Evolutionary conservation across 2,329 filamentous ascomycete genomes (phyloP).

Genomic region (Colletotrichum simmondsii): DNA sequence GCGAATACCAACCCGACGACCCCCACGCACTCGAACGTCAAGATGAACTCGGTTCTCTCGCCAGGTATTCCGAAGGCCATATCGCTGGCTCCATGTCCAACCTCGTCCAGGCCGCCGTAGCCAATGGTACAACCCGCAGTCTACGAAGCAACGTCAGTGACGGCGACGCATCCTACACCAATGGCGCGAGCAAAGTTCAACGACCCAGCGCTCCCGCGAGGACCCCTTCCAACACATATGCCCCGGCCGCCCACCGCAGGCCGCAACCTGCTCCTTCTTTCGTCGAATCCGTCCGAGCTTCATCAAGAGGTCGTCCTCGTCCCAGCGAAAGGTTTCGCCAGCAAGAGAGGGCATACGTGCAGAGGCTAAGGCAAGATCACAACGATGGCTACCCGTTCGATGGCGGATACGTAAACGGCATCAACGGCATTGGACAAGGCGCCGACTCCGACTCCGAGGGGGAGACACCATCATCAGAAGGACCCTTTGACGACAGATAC

Average conservation of each 20-base stretch:
- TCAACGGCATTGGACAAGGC: conserved; percentile 56
- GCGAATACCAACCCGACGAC: conserved; percentile 56
- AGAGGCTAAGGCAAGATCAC: conserved; percentile 86
- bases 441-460: conserved; percentile 88
- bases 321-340: conserved; percentile 70
- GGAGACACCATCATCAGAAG: conserved; percentile 87
- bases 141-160: conserved; percentile 39
- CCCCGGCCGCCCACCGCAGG: conserved; percentile 71
- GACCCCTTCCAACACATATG: conserved; percentile 84
- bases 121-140: conserved; percentile 29
- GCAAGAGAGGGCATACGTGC: conserved; percentile 95
- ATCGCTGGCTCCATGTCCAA: conserved; percentile 56
- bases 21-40: conserved; percentile 59
- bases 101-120: conserved; percentile 38
- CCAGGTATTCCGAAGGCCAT: conserved; percentile 55
- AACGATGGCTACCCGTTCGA: conserved; percentile 51
- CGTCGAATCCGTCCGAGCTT: conserved; percentile 58
- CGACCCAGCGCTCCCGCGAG: conserved; percentile 76
- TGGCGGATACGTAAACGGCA: conserved; percentile 68
- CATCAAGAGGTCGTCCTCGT: conserved; percentile 62
- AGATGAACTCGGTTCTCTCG: conserved; percentile 58
- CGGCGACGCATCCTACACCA: conserved; percentile 36
- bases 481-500: conserved; percentile 85
- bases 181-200: conserved; percentile 60
- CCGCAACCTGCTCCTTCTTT: conserved; percentile 56